Conservation (phyloP, 495 filamentous ascomycete species). For the Podospora pseudopauciseta region DNA sequence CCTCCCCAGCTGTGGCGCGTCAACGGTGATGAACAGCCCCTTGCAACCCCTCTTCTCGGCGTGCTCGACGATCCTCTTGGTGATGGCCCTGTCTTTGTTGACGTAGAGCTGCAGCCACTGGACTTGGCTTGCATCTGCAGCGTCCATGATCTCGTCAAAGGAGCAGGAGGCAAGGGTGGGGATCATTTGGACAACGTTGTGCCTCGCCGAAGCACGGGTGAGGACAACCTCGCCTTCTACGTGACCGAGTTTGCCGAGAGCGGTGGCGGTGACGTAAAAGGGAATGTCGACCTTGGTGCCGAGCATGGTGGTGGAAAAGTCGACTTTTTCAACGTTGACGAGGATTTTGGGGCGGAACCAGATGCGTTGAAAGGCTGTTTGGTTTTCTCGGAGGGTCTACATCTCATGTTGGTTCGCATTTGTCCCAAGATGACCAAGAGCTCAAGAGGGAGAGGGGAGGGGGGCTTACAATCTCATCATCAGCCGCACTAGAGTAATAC, state of each 20-base stretch:
- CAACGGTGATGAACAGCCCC: slow-evolving; percentile 96
- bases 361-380: slow-evolving; percentile 92
- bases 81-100: slow-evolving; percentile 92
- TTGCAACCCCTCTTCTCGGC: slow-evolving; percentile 92
- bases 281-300: slow-evolving; percentile 76
- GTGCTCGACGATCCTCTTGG: slow-evolving; percentile 82
- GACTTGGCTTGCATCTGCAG: slow-evolving; percentile 70
- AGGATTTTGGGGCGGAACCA: slow-evolving; percentile 91
- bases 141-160: slow-evolving; percentile 95
- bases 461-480: slow-evolving; percentile 72
- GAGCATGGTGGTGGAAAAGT: slow-evolving; percentile 85
- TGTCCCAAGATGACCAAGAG: too few relatives aligned
- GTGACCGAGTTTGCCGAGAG: slow-evolving; percentile 85
- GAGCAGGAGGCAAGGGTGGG: slow-evolving; percentile 96
- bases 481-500: slow-evolving; percentile 92
- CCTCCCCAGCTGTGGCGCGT: slow-evolving; percentile 91
- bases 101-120: slow-evolving; percentile 99
- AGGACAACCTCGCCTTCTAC: slow-evolving; percentile 89
- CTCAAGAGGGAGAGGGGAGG: too few relatives aligned
- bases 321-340: slow-evolving; percentile 80
- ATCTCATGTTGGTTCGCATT: neutral
- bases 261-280: slow-evolving; percentile 91
- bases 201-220: slow-evolving; percentile 74
- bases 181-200: slow-evolving; percentile 94
- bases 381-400: slow-evolving; percentile 87